Evolutionary conservation across 1,139 yeast species (phyloP).

Genomic region (Entelexis sorbosivorans): DNA sequence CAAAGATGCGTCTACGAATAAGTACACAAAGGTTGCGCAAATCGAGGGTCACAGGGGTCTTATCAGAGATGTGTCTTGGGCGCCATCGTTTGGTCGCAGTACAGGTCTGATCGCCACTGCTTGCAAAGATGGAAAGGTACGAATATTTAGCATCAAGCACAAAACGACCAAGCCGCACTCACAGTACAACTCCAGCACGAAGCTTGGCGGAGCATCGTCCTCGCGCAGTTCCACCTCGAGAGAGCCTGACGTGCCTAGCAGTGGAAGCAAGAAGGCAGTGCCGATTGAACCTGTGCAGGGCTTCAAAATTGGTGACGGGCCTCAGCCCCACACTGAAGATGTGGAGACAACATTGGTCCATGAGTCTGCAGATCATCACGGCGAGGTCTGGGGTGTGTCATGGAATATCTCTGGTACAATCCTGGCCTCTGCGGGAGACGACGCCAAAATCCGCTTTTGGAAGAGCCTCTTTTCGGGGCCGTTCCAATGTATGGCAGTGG

Average conservation of each 20-base stretch:
- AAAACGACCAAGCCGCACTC: background rate
- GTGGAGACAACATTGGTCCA: constrained; percentile 42
- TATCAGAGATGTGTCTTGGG: constrained; percentile 89
- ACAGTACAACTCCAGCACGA: background rate
- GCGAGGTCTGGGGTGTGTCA: constrained; percentile 91
- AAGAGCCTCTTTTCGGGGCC: constrained; percentile 75
- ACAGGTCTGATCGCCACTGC: constrained; percentile 89
- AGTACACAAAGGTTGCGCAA: constrained; percentile 37
- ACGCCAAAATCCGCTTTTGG: constrained; percentile 86
- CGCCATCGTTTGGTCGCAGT: constrained; percentile 88
- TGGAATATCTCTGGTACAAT: constrained; percentile 95
- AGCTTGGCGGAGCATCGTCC: constrained; percentile 6
- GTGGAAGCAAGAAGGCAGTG: constrained; percentile 4
- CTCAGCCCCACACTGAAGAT: background rate
- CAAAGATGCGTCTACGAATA: constrained; percentile 41
- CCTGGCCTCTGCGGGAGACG: constrained; percentile 88
- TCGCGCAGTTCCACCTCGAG: background rate
- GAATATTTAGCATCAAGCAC: constrained; percentile 56
- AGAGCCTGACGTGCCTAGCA: background rate
- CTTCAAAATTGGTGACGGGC: constrained; percentile 6
- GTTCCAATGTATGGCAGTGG: constrained; percentile 86
- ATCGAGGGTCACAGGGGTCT: constrained; percentile 71
- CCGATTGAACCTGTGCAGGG: constrained; percentile 18
- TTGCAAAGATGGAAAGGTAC: constrained; percentile 83
- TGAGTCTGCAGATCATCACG: constrained; percentile 62